These are phyloP conservation scores for Aethionema arabicum DNA, from an alignment of 345 rosid genomes.

Conservation along the genomic window DNA sequence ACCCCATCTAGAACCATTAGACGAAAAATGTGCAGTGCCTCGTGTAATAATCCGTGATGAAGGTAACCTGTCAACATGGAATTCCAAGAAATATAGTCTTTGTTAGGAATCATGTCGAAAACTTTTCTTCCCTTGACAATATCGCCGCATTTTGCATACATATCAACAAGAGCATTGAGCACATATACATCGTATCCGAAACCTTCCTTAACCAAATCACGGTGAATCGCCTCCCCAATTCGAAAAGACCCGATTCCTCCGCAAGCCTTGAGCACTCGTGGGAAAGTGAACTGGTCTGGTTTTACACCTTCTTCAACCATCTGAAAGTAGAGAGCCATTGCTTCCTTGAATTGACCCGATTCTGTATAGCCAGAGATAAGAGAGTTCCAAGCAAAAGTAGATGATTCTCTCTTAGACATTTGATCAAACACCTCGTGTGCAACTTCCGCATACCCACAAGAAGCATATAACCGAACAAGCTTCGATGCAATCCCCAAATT, in stretches of 20 bases:
- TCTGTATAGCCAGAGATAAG: constrained; percentile 76
- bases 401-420: constrained; percentile 54
- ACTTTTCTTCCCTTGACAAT: constrained; percentile 70
- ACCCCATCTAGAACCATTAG: constrained; percentile 54
- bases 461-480: constrained; percentile 56
- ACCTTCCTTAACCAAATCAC: constrained; percentile 68
- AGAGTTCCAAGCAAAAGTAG: constrained; percentile 87
- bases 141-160: constrained; percentile 95
- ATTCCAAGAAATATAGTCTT: constrained; percentile 76
- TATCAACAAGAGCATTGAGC: constrained; percentile 75
- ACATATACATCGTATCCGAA: constrained; percentile 59
- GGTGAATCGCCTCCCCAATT: constrained; percentile 72
- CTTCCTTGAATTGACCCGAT: constrained; percentile 65
- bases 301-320: constrained; percentile 82
- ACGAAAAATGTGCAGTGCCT: constrained; percentile 52
- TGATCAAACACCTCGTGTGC: constrained; percentile 83
- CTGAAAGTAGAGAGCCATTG: constrained; percentile 82
- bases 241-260: constrained; percentile 73
- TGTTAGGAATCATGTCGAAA: constrained; percentile 53
- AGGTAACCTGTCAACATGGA: constrained; percentile 66
- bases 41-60: constrained; percentile 56
- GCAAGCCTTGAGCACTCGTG: constrained; percentile 80
- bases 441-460: constrained; percentile 46
- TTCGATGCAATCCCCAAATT: constrained; percentile 63
- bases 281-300: constrained; percentile 78